These are phyloP conservation scores for Dothideomycetidae sp. DNA, from an alignment of 2,329 filamentous ascomycete species.

Conservation along the genomic window DNA sequence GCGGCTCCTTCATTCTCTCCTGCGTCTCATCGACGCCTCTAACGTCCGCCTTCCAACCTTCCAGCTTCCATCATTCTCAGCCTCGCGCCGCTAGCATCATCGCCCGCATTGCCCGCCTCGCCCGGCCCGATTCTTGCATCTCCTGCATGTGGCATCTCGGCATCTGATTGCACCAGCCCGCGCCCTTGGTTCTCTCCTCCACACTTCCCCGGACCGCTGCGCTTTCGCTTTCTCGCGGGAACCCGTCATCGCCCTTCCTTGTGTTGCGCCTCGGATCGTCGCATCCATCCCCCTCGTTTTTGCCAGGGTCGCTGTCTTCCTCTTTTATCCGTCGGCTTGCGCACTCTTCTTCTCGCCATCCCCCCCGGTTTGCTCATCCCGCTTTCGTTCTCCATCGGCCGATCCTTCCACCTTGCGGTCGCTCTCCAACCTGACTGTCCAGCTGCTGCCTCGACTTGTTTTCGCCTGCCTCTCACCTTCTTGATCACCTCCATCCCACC, in stretches of 20 bases:
- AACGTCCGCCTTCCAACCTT: too few relatives aligned
- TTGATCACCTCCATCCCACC: background rate
- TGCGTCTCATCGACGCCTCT: background rate
- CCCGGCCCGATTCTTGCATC: background rate
- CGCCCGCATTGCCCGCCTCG: background rate
- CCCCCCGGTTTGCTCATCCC: too few relatives aligned
- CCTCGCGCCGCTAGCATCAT: too few relatives aligned
- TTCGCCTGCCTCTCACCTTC: background rate
- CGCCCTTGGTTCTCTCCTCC: background rate
- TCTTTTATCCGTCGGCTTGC: background rate
- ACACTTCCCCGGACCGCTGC: background rate
- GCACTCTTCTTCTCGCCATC: constrained; percentile 5
- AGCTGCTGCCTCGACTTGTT: constrained; percentile 3
- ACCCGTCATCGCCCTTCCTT: background rate
- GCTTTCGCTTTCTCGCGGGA: constrained; percentile 1
- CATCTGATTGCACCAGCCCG: background rate
- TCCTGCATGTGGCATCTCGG: background rate
- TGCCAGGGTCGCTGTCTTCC: background rate
- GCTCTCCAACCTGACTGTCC: constrained; percentile 5
- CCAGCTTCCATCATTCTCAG: too few relatives aligned
- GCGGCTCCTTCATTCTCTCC: background rate
- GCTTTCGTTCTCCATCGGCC: constrained; percentile 7
- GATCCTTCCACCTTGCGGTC: constrained; percentile 5
- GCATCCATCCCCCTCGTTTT: constrained; percentile 2
- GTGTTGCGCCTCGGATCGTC: constrained; percentile 5